These are phyloP conservation scores for Plectranthus barbatus DNA, from an alignment of 257 asterid species.

Conservation along the genomic window DNA sequence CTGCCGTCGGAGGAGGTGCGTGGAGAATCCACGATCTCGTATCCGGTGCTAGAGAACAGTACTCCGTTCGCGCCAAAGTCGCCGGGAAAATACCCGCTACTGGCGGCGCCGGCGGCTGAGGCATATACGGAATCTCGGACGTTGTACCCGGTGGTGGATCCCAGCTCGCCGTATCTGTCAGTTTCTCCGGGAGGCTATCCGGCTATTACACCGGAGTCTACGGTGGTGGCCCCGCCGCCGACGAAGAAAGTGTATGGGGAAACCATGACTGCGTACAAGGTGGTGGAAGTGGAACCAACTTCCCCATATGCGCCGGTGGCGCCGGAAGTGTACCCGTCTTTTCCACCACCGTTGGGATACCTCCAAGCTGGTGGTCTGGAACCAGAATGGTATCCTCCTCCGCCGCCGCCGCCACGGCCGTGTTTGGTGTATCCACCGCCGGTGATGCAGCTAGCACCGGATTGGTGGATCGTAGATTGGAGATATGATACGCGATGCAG, in stretches of 20 bases:
- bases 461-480: slow-evolving; percentile 59
- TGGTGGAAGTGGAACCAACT: background rate
- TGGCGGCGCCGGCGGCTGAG: background rate
- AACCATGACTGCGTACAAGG: background rate
- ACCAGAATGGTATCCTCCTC: slow-evolving; percentile 15
- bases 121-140: slow-evolving; percentile 7
- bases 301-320: background rate
- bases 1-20: background rate
- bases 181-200: background rate
- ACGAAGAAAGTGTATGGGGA: background rate
- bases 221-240: background rate
- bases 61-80: slow-evolving; percentile 4
- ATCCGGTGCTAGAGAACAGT: slow-evolving; percentile 33
- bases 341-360: slow-evolving; percentile 17
- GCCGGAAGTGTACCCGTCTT: slow-evolving; percentile 17
- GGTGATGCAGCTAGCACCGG: slow-evolving; percentile 29
- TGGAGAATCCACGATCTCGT: slow-evolving; percentile 17
- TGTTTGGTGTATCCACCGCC: slow-evolving; percentile 29
- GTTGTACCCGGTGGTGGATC: slow-evolving; percentile 36
- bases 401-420: slow-evolving; percentile 13
- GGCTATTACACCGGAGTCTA: background rate
- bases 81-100: no score
- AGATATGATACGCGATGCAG: slow-evolving; percentile 37
- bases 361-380: background rate
- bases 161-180: background rate